A percentile compares a stretch with the other conserved stretches of the same genome.
Evolutionary conservation across 441 rosid genomes (phyloP).

Genomic region (Iberis amara): DNA sequence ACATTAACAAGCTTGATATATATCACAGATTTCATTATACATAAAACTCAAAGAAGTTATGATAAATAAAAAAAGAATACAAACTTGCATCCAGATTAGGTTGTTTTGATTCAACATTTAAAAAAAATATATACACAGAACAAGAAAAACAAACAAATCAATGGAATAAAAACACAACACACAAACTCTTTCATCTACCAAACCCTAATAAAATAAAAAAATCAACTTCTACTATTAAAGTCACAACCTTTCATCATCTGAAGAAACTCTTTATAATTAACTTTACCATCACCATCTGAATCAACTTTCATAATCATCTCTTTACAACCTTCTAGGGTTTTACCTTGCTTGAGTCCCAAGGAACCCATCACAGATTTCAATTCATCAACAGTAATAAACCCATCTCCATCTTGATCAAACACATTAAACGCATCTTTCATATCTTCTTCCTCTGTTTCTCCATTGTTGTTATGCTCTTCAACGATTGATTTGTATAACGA

Average conservation of each 20-base stretch:
- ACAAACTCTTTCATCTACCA: neutral
- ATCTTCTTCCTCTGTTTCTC: conserved; percentile 50
- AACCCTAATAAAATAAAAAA: conserved; percentile 4
- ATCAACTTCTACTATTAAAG: conserved; percentile 38
- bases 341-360: conserved; percentile 61
- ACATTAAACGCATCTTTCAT: conserved; percentile 73
- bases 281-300: conserved; percentile 70
- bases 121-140: conserved; percentile 16
- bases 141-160: conserved; percentile 24
- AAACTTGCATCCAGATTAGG: conserved; percentile 8
- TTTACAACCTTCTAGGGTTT: conserved; percentile 54
- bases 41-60: no score
- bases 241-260: conserved; percentile 77
- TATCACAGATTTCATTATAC: no score
- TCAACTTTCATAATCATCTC: conserved; percentile 67
- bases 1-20: no score
- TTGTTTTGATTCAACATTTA: no score
- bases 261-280: conserved; percentile 56
- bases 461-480: conserved; percentile 35
- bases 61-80: no score
- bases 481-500: conserved; percentile 50
- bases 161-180: conserved; percentile 18
- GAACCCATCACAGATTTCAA: conserved; percentile 55
- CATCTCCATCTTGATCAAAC: conserved; percentile 68
- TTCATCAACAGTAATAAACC: conserved; percentile 67